A percentile compares a stretch with the other conserved stretches of the same genome.
Conservation (phyloP, 2,329 filamentous ascomycete genomes). For the Diaporthe sp. region DNA sequence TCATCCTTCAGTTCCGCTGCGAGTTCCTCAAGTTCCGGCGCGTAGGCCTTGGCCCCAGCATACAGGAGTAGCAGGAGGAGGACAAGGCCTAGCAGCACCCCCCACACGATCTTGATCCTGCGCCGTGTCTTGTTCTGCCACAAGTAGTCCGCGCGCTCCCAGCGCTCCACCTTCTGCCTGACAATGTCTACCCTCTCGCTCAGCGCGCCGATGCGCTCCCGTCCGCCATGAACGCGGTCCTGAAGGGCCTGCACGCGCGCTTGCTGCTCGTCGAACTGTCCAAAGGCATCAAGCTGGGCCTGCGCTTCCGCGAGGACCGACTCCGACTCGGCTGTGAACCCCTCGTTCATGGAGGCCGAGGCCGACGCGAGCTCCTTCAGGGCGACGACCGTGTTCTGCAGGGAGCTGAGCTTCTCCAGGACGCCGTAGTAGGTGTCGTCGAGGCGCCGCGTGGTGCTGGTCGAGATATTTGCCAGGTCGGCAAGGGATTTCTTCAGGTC, state of each 20-base stretch:
- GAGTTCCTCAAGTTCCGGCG: conserved; percentile 32
- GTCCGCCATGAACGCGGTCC: conserved; percentile 70
- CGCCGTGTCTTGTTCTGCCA: conserved; percentile 77
- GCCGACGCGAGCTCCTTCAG: conserved; percentile 76
- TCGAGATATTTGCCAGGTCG: conserved; percentile 70
- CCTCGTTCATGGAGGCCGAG: conserved; percentile 68
- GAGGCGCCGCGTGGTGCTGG: conserved; percentile 72
- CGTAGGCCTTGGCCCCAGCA: conserved; percentile 41
- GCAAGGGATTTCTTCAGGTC: conserved; percentile 64
- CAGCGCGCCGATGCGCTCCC: conserved; percentile 69
- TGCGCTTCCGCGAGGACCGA: conserved; percentile 72
- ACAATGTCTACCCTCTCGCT: conserved; percentile 75
- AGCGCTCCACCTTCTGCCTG: conserved; percentile 72
- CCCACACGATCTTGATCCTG: conserved; percentile 74
- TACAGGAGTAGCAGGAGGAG: conserved; percentile 63
- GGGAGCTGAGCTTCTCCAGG: conserved; percentile 73
- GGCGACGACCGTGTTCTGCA: conserved; percentile 74
- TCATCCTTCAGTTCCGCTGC: conserved; percentile 32
- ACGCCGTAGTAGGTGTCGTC: conserved; percentile 82
- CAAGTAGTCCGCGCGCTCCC: conserved; percentile 75
- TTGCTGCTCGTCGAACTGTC: conserved; percentile 75
- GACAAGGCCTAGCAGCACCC: conserved; percentile 63
- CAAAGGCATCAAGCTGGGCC: conserved; percentile 70
- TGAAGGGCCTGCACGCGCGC: conserved; percentile 72
- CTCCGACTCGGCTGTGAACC: conserved; percentile 71